Base-by-base conservation (phyloP, 441 rosid genomes). In the Adansonia rubrostipa region DNA sequence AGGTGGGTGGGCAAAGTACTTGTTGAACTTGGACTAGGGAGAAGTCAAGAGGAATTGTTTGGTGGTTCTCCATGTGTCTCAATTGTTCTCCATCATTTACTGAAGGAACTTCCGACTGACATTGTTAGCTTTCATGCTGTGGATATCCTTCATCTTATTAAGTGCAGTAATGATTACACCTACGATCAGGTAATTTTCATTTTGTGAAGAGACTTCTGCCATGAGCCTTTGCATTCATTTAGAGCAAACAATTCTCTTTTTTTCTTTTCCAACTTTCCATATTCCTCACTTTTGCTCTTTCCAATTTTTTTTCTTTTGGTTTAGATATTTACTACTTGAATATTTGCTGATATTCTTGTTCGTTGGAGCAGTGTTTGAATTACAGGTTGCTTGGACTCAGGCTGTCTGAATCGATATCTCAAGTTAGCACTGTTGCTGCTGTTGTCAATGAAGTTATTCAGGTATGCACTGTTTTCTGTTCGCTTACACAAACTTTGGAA, bases 311-410 rank as follows among this genome's bases (percentile, higher is more conserved):
- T 61, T 51, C 54, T 24, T 76, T 71, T 76, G 42, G 13, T 40
- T 74, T 71, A 69, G 11, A 20, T 22, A 74, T 74, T 44, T 53
- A 57, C 56, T 22, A 65, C 54, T 69, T 82, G 83, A 81, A 44
- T 60, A 11, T 2, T 56, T 60, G 24, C 75, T 77, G 15, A 58
- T 80, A 54, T 13, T 54, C 54, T 62, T 70, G 64, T 77, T 81
- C 66, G 73, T 42, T 76, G 75, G 56, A 61, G 73, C 89, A 93
- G 98, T 84, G 81, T 76, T 86, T 91, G 82, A 93, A 93, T 86
- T 92, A 89, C 88, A 93, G 93, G 87, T 85, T 96, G 84, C 94
- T 96, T 87, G 99, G 99, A 77, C 89, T 82, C 75, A 87, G 88
- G 83, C 85, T 96, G 64, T 87, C 81, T 79, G 99, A 96, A 87